Evolutionary conservation across 306 rosid species (phyloP).

Genomic region (Rosa chinensis): DNA sequence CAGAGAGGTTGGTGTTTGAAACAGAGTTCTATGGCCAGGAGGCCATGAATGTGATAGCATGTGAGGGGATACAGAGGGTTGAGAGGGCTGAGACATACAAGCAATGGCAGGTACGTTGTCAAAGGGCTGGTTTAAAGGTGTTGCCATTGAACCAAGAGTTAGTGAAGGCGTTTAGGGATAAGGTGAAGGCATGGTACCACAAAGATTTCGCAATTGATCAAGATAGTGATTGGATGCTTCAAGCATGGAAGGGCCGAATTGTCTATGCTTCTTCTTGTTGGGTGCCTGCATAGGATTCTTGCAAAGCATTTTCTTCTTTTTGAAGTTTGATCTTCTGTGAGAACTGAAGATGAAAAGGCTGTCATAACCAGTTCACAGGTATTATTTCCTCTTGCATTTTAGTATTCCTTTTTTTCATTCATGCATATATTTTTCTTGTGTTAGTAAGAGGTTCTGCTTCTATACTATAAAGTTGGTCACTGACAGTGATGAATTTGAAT

Average conservation of each 20-base stretch:
- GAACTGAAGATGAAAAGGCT: constrained; percentile 1
- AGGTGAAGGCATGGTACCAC: constrained; percentile 43
- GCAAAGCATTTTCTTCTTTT: not conserved
- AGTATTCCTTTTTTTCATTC: not conserved
- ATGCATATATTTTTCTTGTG: not conserved
- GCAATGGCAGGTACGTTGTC: constrained; percentile 56
- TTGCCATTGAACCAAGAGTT: constrained; percentile 41
- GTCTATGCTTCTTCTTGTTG: constrained; percentile 61
- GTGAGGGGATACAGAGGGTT: constrained; percentile 62
- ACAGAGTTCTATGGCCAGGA: constrained; percentile 52
- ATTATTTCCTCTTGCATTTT: not conserved
- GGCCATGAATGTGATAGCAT: constrained; percentile 56
- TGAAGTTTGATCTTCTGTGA: not conserved
- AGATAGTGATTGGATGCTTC: constrained; percentile 57
- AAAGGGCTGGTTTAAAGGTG: constrained; percentile 47
- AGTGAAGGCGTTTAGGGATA: constrained; percentile 22
- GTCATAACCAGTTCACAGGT: constrained; percentile 1
- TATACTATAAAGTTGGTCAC: not conserved
- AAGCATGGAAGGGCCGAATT: constrained; percentile 71
- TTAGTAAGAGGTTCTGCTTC: not conserved
- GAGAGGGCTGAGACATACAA: constrained; percentile 73
- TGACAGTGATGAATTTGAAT: not conserved
- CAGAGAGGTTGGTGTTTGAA: constrained; percentile 57
- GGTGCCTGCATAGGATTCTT: constrained; percentile 50
- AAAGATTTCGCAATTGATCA: constrained; percentile 48